A percentile compares a stretch with the other conserved stretches of the same genome.
Conservation (phyloP, 75 land plant genomes). For the Pinus taeda region DNA sequence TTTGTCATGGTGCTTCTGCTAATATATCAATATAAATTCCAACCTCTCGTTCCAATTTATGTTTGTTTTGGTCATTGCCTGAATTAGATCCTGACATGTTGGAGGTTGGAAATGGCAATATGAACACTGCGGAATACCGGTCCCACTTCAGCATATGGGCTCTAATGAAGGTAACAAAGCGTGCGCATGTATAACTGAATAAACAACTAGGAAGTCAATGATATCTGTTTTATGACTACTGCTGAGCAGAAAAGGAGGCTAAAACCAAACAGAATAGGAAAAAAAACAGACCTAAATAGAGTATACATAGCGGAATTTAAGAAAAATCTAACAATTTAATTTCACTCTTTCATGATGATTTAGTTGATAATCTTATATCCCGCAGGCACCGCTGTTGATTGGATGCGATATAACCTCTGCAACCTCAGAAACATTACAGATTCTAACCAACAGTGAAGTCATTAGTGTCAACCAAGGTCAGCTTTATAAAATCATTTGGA, state of each 20-base stretch:
- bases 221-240: no score
- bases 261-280: no score
- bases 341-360: no score
- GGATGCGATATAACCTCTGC: conserved; percentile 79
- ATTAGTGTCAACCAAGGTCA: conserved; percentile 83
- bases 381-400: conserved; percentile 80
- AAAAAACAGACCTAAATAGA: not conserved
- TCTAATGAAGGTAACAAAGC: conserved; percentile 59
- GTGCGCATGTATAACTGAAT: no score
- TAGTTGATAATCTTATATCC: not conserved
- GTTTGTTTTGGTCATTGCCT: not conserved
- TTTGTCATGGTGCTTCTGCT: not conserved
- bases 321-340: no score
- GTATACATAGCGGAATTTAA: no score
- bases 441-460: conserved; percentile 68
- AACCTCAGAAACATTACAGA: conserved; percentile 42
- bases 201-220: no score
- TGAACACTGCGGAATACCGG: conserved; percentile 71
- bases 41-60: no score
- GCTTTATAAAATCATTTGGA: not conserved
- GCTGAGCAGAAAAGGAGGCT: no score
- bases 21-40: not conserved
- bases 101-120: conserved; percentile 95
- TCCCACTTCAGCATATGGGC: conserved; percentile 95
- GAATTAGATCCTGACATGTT: conserved; percentile 94